Evolutionary conservation across 2,329 filamentous ascomycete genomes (phyloP).

Genomic region (Colletotrichum sp.): DNA sequence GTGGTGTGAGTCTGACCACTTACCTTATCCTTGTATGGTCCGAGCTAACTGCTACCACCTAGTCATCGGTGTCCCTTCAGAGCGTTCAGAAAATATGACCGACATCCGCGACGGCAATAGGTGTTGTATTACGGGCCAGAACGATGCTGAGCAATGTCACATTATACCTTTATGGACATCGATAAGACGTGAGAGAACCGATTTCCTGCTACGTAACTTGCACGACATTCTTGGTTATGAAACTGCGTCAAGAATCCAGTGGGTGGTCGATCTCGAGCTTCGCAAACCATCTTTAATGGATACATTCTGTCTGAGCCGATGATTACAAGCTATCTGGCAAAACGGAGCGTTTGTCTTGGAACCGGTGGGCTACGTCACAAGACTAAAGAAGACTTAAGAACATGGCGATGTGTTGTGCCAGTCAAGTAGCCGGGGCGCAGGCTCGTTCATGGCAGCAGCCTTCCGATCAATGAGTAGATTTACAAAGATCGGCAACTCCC

Average conservation of each 20-base stretch:
- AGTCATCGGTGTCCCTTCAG: background rate
- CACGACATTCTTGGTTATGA: background rate
- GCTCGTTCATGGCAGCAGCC: background rate
- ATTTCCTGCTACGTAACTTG: no score
- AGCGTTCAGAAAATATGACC: background rate
- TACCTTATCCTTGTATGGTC: background rate
- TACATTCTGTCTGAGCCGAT: background rate
- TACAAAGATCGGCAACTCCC: background rate
- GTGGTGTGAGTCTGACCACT: background rate
- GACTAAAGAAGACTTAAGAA: background rate
- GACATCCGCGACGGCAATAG: background rate
- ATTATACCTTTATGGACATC: background rate
- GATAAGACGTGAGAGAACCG: background rate
- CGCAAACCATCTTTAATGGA: background rate
- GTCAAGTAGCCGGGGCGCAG: background rate
- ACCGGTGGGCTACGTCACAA: background rate
- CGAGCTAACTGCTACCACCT: background rate
- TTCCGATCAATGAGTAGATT: background rate
- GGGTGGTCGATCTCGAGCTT: no score
- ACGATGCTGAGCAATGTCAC: background rate
- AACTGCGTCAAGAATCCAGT: background rate
- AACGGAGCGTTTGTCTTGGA: background rate
- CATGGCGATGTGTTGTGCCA: background rate
- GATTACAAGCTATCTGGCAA: background rate
- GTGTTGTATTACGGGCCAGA: background rate